These are phyloP conservation scores for Mortierella sp. DNA, from an alignment of 371 early-diverging fungal species.

Conservation along the genomic window DNA sequence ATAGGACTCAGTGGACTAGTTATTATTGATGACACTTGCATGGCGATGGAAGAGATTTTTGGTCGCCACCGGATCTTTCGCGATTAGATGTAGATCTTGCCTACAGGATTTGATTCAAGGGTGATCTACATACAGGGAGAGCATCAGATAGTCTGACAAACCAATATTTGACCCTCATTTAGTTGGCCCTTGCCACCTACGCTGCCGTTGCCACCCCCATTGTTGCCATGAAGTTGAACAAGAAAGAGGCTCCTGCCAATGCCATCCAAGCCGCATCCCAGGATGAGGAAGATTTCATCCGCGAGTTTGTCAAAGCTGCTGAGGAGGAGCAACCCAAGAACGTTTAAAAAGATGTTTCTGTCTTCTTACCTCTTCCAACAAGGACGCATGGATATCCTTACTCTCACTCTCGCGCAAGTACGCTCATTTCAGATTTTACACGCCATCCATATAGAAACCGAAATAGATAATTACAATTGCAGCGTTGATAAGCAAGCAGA, in stretches of 20 bases:
- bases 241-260: slow-evolving; percentile 37
- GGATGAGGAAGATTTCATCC: slow-evolving; percentile 58
- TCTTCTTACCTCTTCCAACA: neutral
- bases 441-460: too few relatives aligned
- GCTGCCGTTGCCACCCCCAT: slow-evolving; percentile 43
- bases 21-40: too few relatives aligned
- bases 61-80: too few relatives aligned
- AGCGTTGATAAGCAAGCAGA: too few relatives aligned
- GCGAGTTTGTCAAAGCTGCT: slow-evolving; percentile 55
- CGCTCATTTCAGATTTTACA: too few relatives aligned
- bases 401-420: neutral
- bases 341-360: slow-evolving; percentile 22
- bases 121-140: neutral
- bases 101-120: neutral
- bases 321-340: slow-evolving; percentile 51
- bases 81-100: neutral
- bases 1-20: too few relatives aligned
- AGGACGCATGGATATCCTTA: neutral
- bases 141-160: neutral
- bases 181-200: slow-evolving; percentile 57
- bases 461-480: too few relatives aligned
- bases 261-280: slow-evolving; percentile 45
- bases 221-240: slow-evolving; percentile 27
- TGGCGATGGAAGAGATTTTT: too few relatives aligned
- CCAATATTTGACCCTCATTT: neutral